Base-by-base conservation (phyloP, 2,329 filamentous ascomycete species). In the Pochonia chlamydosporia region DNA sequence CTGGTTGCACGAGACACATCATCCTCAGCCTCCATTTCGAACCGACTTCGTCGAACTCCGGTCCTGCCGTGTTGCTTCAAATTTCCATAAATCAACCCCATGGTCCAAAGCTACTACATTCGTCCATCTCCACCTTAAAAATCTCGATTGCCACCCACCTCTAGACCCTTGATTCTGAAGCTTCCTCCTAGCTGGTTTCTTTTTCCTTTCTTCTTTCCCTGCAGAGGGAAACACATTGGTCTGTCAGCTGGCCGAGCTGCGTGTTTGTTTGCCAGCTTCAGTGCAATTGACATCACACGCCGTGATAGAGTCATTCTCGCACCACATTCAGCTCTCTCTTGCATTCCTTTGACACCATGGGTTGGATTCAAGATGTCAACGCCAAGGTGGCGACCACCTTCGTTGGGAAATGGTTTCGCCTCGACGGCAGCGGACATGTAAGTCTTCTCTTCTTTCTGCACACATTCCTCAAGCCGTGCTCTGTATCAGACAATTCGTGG, bases 341-440 rank as follows among this genome's bases (percentile, higher is more conserved):
- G n/a, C n/a, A n/a, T n/a, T n/a, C n/a, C n/a, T n/a, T n/a, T n/a
- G 20, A 24, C 40, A 39, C 14, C 37, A 78, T 77, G 74, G 66
- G 63, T 56, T 78, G 73, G 73, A 59, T 72, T 45, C 65, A 79
- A 13, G 70, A 59, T 4, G 58, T 71, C 62, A 82, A 85, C 62
- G 58, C 60, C 52, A 74, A 69, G 50, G 76, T 90, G 55, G 87
- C 86, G 51, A 70, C 68, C 52, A 84, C 82, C 61, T 64, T 74
- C 28, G 75, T 89, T 50, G 87, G 87, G 52, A 73, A 75, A 55
- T 87, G 83, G 72, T 95, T 95, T 69, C 80, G 82, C 55, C 79
- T 95, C 35, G 88, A 95, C 52, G 87, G 87, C 54, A 89, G 80
- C 33, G 88, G 88, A 58, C 87, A 92, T 78, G 85, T 88, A 78